Evolutionary conservation across 257 asterid genomes (phyloP), one percentile per base, ranked within the genome.

Genomic region (Solanum lycopersicoides): DNA sequence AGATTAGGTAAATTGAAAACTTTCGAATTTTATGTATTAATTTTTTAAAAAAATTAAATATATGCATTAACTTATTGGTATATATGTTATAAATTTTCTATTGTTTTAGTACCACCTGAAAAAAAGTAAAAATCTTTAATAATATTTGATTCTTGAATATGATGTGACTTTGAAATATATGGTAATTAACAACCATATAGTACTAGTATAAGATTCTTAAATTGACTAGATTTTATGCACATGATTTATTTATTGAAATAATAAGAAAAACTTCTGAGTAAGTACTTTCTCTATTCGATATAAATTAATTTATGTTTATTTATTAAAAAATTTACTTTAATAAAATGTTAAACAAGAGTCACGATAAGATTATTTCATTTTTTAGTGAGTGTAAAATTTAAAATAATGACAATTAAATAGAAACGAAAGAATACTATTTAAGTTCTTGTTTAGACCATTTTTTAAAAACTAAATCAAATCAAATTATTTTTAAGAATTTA

Each of bases 351-450:
- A 41, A 41, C 2, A 41, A 47, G 20, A 7, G 0, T 47, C 0
- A 5, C 15, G 2, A 6, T 47, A 47, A 47, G 2, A 14, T 47
- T 47, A 47, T 5, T 0, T 47, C 0, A 42, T 14, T 4, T 47
- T 18, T 14, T 5, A 2, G 15, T 14, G 2, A 2, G 0, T 7
- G 0, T 47, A 2, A 4, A 0, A 47, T 2, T 2, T 47, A 47
- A 47, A 14, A 47, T 47, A 20, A 8, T 47, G 6, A 14, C 8
- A 5, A 5, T 18, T 5, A 47, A 47, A 47, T 47, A 14, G 8
- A 8, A 47, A 4, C 20, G 3, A 47, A 3, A 2, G 0, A 47
- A 14, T 47, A 14, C 3, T 5, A 0, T 1, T 47, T 14, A 50
- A 50, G 21, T 69, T 15, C 21, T 71, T 32, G 7, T 47, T 28